Conservation (phyloP, 2,329 filamentous ascomycete species). For the Xylaria sp. region DNA sequence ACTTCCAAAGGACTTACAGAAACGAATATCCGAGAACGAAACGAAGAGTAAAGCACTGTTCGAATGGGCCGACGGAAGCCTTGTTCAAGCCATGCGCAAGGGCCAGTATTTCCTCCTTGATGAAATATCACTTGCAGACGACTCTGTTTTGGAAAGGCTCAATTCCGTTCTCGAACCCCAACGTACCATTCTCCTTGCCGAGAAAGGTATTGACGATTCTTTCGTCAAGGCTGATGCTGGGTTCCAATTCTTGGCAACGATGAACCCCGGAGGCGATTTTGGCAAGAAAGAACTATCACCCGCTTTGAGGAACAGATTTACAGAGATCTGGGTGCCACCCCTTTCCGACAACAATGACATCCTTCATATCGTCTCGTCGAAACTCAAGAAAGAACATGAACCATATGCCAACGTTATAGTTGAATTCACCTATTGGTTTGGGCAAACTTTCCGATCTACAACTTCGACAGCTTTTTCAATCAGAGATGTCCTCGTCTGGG, state of each 20-base stretch:
- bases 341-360: slow-evolving; percentile 88
- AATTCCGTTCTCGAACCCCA: slow-evolving; percentile 96
- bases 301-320: slow-evolving; percentile 94
- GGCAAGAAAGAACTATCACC: slow-evolving; percentile 98
- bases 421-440: slow-evolving; percentile 93
- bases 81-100: slow-evolving; percentile 92
- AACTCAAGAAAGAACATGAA: slow-evolving; percentile 69
- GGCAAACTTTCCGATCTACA: slow-evolving; percentile 79
- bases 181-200: slow-evolving; percentile 86
- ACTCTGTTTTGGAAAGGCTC: slow-evolving; percentile 93
- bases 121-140: slow-evolving; percentile 96
- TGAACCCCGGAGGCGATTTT: slow-evolving; percentile 99
- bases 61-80: slow-evolving; percentile 93
- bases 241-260: slow-evolving; percentile 97
- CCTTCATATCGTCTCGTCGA: slow-evolving; percentile 83
- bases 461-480: slow-evolving; percentile 85
- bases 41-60: slow-evolving; percentile 86
- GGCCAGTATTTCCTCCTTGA: slow-evolving; percentile 94
- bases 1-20: slow-evolving; percentile 61
- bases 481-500: slow-evolving; percentile 92
- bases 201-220: slow-evolving; percentile 89
- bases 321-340: slow-evolving; percentile 97
- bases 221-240: slow-evolving; percentile 78
- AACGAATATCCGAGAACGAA: slow-evolving; percentile 60
- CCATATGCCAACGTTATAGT: slow-evolving; percentile 77